Conservation (phyloP, 2,329 filamentous ascomycete genomes). For the Phaeomoniella chlamydospora region DNA sequence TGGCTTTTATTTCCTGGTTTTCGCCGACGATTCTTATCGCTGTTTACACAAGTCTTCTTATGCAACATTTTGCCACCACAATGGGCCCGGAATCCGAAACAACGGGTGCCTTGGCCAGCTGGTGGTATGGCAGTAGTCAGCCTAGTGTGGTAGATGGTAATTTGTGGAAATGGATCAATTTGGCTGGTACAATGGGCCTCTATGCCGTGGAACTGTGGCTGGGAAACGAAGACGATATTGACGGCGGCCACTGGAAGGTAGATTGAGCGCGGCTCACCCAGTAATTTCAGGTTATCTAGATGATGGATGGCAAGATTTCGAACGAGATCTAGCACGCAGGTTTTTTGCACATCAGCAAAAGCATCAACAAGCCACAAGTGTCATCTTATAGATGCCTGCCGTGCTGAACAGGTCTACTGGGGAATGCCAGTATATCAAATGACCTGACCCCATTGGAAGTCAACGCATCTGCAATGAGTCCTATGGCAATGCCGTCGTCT, state of each 20-base stretch:
- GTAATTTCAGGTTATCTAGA: neutral
- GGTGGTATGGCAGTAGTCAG: constrained; percentile 61
- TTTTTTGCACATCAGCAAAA: too few species aligned
- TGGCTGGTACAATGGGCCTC: constrained; percentile 73
- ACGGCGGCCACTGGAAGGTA: constrained; percentile 81
- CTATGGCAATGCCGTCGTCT: too few species aligned
- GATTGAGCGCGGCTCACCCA: constrained; percentile 47
- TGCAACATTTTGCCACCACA: constrained; percentile 84
- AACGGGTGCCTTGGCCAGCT: constrained; percentile 36
- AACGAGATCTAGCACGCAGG: too few species aligned
- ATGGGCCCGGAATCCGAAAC: constrained; percentile 44
- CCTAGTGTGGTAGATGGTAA: constrained; percentile 67
- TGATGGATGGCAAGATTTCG: neutral
- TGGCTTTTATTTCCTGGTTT: constrained; percentile 84
- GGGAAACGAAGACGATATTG: constrained; percentile 60
- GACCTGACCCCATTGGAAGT: too few species aligned
- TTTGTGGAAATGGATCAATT: constrained; percentile 85
- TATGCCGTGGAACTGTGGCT: constrained; percentile 87
- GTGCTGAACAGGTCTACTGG: too few species aligned
- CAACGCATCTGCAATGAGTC: too few species aligned
- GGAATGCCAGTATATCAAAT: too few species aligned
- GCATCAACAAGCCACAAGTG: too few species aligned
- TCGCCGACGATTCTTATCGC: constrained; percentile 88
- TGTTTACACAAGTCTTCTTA: constrained; percentile 86
- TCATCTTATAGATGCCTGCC: too few species aligned